Conservation (phyloP, 108 stramenopile genomes). For the Fragilaria radians region DNA sequence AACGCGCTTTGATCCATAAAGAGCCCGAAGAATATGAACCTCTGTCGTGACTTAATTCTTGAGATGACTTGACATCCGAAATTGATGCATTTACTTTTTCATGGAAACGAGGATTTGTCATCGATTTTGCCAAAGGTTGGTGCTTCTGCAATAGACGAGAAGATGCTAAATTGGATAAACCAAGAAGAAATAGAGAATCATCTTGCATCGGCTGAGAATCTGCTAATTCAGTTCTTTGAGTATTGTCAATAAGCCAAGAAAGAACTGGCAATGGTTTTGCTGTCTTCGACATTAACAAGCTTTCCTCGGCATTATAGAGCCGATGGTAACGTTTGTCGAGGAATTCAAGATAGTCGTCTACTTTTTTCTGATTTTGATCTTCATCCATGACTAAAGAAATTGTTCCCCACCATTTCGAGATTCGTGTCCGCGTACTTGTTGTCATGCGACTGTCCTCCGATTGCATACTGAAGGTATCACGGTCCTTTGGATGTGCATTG, state of each 20-base stretch:
- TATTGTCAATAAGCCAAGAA: constrained; percentile 21
- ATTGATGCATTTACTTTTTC: too few relatives aligned
- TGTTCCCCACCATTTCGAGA: not conserved
- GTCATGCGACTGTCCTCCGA: too few relatives aligned
- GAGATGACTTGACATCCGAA: not conserved
- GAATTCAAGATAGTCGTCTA: constrained; percentile 44
- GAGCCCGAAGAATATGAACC: not conserved
- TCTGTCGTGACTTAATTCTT: not conserved
- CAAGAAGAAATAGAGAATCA: constrained; percentile 38
- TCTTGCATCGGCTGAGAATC: constrained; percentile 17
- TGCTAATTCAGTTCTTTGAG: not conserved
- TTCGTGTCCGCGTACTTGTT: not conserved
- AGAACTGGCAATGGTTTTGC: constrained; percentile 16
- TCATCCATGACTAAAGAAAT: not conserved
- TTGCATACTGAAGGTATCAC: too few relatives aligned
- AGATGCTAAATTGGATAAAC: constrained; percentile 35
- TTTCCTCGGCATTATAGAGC: constrained; percentile 20
- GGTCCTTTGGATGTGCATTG: too few relatives aligned
- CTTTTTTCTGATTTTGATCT: constrained; percentile 23
- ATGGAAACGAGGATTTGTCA: too few relatives aligned
- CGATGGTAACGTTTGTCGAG: constrained; percentile 35
- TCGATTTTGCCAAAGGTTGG: not conserved
- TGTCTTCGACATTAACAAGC: constrained; percentile 2
- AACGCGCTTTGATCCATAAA: constrained; percentile 6
- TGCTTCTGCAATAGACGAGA: constrained; percentile 39